Base-by-base conservation (phyloP, 225 moss, liverwort and hornwort genomes). In the Thuidium tamariscinum region DNA sequence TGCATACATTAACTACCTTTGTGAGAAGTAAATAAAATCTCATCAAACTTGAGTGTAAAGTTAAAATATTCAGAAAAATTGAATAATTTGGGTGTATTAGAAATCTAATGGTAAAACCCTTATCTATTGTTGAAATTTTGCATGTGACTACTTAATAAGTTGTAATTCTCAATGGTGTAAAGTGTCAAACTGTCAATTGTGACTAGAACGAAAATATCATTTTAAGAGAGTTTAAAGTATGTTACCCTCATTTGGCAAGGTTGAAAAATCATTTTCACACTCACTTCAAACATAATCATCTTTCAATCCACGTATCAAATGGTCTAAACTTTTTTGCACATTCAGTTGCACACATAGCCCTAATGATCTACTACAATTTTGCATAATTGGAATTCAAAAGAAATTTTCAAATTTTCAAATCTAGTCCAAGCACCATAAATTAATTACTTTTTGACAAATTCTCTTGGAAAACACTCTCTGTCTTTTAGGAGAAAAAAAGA, bases 381-480 rank as follows among this genome's bases (percentile, higher is more conserved):
- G 10, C 15, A 25, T 3, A 0, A 2, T 8, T 41, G 25, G 25
- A 66, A 6, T 37, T 22, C 22, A 67, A 37, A 36, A 67, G 3
- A 37, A 67, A 36, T 3, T 7, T 67, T 21, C 37, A 6, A 12
- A 11, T 37, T 21, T 11, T 22, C 22, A 37, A 67, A 13, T 37
- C 12, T 37, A 22, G 6, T 37, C 37, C 6, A 12, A 22, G 11
- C 22, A 22, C 21, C 12, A 22, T 37, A 12, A 37, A 21, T 66
- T 66, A 36, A 11, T 2, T 20, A 0, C n/a, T 66, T 66, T 66
- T 36, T 36, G 19, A 19, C 19, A 18, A 65, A n/a, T 65, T 65
- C 0, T n/a, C 5, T n/a, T n/a, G 10, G n/a, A n/a, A n/a, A 63
- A 65, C 0, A 3, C 20, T n/a, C n/a, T n/a, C 8, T 19, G 0